Conservation (phyloP, 495 filamentous ascomycete species). For the Penicillium crystallinum region DNA sequence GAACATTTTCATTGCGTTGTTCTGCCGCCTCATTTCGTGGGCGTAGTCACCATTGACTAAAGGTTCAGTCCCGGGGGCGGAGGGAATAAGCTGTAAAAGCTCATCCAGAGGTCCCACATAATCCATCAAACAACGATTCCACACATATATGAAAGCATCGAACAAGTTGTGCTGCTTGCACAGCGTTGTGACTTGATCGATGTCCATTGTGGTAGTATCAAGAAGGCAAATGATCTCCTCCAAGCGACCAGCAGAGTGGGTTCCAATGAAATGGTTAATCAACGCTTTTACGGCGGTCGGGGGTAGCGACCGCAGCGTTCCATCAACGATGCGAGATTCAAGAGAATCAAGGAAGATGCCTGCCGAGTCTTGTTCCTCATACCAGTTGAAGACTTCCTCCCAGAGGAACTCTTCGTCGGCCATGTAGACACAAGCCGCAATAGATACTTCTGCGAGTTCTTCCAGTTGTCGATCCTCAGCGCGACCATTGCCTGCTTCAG, state of each 20-base stretch:
- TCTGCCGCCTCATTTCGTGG: conserved; percentile 31
- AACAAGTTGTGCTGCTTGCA: conserved; percentile 90
- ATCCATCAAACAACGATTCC: conserved; percentile 84
- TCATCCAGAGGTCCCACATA: conserved; percentile 88
- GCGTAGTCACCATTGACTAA: conserved; percentile 33
- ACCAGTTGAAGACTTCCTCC: conserved; percentile 84
- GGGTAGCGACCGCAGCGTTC: conserved; percentile 68
- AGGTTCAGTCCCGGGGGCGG: conserved; percentile 21
- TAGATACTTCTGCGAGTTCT: conserved; percentile 76
- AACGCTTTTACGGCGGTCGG: conserved; percentile 82
- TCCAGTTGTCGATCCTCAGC: conserved; percentile 56
- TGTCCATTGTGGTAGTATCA: conserved; percentile 84
- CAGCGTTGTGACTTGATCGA: conserved; percentile 84
- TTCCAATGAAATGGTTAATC: conserved; percentile 70
- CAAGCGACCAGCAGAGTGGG: conserved; percentile 65
- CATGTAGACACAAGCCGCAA: conserved; percentile 74
- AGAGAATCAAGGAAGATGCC: conserved; percentile 80
- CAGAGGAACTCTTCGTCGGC: conserved; percentile 77
- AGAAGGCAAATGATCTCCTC: conserved; percentile 94
- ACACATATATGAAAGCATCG: conserved; percentile 94
- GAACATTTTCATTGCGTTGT: conserved; percentile 84
- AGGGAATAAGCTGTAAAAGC: conserved; percentile 65
- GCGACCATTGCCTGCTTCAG: conserved; percentile 42
- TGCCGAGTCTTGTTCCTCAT: conserved; percentile 68
- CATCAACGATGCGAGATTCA: conserved; percentile 78